Percentiles rank a stretch among this genome's conserved stretches.
Conservation (phyloP, 2,329 filamentous ascomycete genomes). For the Ophiostoma sp. region DNA sequence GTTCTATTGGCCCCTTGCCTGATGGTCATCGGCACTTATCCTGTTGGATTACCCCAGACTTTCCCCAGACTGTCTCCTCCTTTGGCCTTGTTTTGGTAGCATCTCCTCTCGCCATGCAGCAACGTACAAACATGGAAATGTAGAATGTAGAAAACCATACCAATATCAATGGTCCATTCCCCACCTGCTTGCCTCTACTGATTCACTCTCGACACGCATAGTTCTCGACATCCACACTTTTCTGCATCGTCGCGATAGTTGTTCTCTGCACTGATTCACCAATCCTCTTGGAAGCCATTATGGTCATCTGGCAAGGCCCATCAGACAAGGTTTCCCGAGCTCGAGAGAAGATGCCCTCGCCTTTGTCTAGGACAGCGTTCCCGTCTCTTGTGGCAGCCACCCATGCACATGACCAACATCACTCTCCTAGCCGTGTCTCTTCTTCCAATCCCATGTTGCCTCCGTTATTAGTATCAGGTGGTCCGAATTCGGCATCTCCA, state of each 20-base stretch:
- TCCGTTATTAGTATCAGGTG: background rate
- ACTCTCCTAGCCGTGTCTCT: background rate
- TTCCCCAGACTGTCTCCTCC: background rate
- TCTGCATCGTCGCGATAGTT: background rate
- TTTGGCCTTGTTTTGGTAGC: background rate
- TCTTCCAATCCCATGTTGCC: background rate
- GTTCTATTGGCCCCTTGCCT: background rate
- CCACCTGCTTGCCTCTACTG: background rate
- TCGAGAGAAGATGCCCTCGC: background rate
- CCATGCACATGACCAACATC: background rate
- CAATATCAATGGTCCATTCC: background rate
- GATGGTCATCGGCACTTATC: background rate
- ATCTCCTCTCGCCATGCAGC: background rate
- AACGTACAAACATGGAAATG: background rate
- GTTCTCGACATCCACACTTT: background rate
- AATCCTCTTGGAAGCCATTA: background rate
- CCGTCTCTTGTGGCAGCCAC: background rate
- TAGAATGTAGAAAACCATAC: background rate
- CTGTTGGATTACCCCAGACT: background rate
- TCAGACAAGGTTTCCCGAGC: background rate
- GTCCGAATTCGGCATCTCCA: background rate
- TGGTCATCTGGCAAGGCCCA: background rate
- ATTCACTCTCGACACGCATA: background rate
- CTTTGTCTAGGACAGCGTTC: background rate
- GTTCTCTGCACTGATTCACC: background rate